Percentiles rank a stretch among this genome's conserved stretches.
These are phyloP conservation scores for Arthroderma sp. DNA, from an alignment of 2,329 filamentous ascomycete genomes.

Conservation along the genomic window DNA sequence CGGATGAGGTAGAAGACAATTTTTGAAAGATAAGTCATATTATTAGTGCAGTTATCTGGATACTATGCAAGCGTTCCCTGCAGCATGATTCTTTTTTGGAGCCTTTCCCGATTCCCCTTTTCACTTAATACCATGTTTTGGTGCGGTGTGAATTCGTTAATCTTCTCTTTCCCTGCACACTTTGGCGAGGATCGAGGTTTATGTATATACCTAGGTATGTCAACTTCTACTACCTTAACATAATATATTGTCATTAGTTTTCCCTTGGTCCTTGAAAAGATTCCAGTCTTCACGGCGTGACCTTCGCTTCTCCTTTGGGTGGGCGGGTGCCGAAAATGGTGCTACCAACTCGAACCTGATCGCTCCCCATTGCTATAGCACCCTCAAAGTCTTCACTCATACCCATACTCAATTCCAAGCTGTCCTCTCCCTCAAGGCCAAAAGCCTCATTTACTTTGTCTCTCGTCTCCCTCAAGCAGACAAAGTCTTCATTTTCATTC, in stretches of 20 bases:
- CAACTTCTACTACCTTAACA: too few relatives aligned
- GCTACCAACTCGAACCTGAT: constrained; percentile 82
- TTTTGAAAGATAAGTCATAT: too few relatives aligned
- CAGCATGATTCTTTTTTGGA: background rate
- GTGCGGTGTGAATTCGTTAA: too few relatives aligned
- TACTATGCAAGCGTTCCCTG: too few relatives aligned
- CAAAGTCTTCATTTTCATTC: constrained; percentile 86
- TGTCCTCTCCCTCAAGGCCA: constrained; percentile 33
- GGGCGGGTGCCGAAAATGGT: constrained; percentile 84
- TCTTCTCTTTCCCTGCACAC: too few relatives aligned
- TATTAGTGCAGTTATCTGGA: too few relatives aligned
- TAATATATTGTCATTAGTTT: too few relatives aligned
- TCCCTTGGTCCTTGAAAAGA: too few relatives aligned
- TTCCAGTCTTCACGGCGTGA: too few relatives aligned
- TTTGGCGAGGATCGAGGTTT: too few relatives aligned
- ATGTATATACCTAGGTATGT: too few relatives aligned
- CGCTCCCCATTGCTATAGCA: constrained; percentile 69
- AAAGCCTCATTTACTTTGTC: constrained; percentile 56
- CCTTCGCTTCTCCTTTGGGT: constrained; percentile 61
- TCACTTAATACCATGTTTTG: too few relatives aligned
- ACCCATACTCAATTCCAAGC: constrained; percentile 87
- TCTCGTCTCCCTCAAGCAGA: constrained; percentile 51
- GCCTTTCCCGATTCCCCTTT: background rate
- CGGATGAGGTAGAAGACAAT: background rate
- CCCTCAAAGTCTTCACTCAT: constrained; percentile 97